Conservation (phyloP, 148 eudicot genomes). For the Dianthus caryophyllus region DNA sequence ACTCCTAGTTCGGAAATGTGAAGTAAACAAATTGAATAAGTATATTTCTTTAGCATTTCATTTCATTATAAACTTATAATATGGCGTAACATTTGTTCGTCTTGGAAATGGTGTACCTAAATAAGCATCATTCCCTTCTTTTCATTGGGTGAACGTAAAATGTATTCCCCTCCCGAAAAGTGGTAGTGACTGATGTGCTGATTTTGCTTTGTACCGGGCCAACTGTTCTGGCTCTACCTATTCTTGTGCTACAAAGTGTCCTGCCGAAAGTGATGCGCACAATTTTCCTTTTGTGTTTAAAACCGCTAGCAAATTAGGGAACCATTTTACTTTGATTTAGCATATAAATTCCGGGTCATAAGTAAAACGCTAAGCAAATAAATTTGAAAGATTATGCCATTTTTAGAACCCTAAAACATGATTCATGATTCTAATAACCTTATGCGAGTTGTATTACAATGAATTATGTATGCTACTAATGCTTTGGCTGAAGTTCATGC, state of each 20-base stretch:
- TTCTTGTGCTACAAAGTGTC: too few relatives aligned
- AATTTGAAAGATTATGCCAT: background rate
- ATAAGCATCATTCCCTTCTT: slow-evolving; percentile 4
- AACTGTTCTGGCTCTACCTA: too few relatives aligned
- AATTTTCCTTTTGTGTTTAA: background rate
- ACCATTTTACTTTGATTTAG: background rate
- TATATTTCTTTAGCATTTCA: slow-evolving; percentile 1
- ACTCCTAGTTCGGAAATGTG: background rate
- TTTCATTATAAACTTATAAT: too few relatives aligned
- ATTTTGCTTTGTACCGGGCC: background rate
- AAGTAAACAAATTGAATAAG: background rate
- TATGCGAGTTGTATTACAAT: background rate
- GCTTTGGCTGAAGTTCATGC: background rate
- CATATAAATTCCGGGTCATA: too few relatives aligned
- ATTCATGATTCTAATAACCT: background rate
- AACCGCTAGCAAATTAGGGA: background rate
- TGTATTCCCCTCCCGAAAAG: background rate
- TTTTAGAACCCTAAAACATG: background rate
- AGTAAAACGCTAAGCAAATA: background rate
- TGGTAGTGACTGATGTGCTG: background rate
- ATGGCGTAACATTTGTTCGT: background rate
- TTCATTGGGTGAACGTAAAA: background rate
- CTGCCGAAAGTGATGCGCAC: too few relatives aligned
- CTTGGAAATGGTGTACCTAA: slow-evolving; percentile 1
- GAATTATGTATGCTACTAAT: background rate